phyloP scores from a whole-genome alignment of 768 basidiomycete species.

The Boletus sensibilis region DNA sequence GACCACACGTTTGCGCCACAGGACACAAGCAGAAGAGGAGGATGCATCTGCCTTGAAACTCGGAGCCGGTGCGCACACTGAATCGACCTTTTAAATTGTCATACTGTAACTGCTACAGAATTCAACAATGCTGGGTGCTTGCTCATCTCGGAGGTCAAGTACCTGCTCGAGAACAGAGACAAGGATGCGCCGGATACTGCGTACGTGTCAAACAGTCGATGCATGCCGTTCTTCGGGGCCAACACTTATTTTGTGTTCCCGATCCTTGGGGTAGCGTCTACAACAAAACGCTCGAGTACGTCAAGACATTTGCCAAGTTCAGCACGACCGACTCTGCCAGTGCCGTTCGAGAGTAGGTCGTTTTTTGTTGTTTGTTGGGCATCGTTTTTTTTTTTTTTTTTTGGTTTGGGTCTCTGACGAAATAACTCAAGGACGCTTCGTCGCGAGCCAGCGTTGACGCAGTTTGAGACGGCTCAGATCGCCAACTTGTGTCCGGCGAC shows the following conservation, averaged over 20 bases:
- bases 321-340: constrained; percentile 80
- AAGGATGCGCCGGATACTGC: constrained; percentile 86
- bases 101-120: constrained; percentile 42
- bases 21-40: constrained; percentile 71
- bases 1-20: constrained; percentile 60
- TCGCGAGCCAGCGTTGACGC: constrained; percentile 75
- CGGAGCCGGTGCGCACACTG: constrained; percentile 53
- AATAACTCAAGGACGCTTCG: constrained; percentile 60
- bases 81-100: neutral
- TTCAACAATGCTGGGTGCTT: constrained; percentile 92
- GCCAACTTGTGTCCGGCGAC: constrained; percentile 87
- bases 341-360: constrained; percentile 81
- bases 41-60: constrained; percentile 84
- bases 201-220: constrained; percentile 40
- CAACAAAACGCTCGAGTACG: constrained; percentile 90
- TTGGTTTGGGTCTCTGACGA: constrained; percentile 28
- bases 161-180: constrained; percentile 82
- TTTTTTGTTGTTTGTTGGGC: too few species aligned
- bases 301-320: constrained; percentile 89
- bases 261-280: constrained; percentile 62
- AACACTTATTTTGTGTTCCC: neutral
- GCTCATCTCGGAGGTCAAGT: constrained; percentile 90
- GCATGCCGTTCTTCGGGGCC: neutral
- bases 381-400: neutral
- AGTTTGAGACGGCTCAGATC: constrained; percentile 91